A percentile compares a stretch with the other conserved stretches of the same genome.
phyloP scores from a whole-genome alignment of 2,329 filamentous ascomycete species.

The Fusarium metavorans region DNA sequence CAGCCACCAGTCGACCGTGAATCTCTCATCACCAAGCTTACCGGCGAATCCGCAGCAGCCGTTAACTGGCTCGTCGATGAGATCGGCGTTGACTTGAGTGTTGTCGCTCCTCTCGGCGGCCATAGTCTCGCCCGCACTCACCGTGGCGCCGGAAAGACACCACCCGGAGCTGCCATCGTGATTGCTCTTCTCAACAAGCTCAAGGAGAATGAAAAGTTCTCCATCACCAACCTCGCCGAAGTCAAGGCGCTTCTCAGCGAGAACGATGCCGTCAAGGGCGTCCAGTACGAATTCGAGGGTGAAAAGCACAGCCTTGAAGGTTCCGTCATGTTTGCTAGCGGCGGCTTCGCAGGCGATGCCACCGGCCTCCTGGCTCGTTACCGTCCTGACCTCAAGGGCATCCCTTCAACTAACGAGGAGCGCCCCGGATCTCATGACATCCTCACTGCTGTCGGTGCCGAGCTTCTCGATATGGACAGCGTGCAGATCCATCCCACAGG shows the following conservation, averaged over 20 bases:
- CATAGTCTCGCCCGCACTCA: conserved; percentile 63
- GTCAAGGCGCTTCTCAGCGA: conserved; percentile 63
- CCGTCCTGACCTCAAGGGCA: conserved; percentile 68
- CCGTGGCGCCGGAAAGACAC: conserved; percentile 65
- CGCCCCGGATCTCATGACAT: conserved; percentile 64
- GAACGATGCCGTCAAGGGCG: conserved; percentile 58
- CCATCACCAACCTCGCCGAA: conserved; percentile 63
- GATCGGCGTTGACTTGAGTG: conserved; percentile 68
- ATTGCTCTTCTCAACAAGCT: conserved; percentile 64
- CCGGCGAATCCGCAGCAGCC: conserved; percentile 59
- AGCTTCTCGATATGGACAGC: conserved; percentile 63
- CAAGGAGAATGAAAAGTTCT: conserved; percentile 61
- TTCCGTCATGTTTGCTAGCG: conserved; percentile 70
- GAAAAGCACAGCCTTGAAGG: conserved; percentile 52
- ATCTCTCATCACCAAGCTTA: conserved; percentile 62
- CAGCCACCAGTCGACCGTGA: conserved; percentile 51
- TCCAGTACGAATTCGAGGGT: conserved; percentile 59
- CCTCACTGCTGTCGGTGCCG: conserved; percentile 54
- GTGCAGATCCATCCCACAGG: conserved; percentile 76
- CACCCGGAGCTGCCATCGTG: conserved; percentile 71
- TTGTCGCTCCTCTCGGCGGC: conserved; percentile 70
- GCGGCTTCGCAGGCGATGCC: conserved; percentile 73
- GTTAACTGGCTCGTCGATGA: conserved; percentile 69
- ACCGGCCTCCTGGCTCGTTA: conserved; percentile 66
- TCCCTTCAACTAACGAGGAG: conserved; percentile 73